Evolutionary conservation across 2,329 filamentous ascomycete species (phyloP).

Genomic region (Colletotrichum sp.): DNA sequence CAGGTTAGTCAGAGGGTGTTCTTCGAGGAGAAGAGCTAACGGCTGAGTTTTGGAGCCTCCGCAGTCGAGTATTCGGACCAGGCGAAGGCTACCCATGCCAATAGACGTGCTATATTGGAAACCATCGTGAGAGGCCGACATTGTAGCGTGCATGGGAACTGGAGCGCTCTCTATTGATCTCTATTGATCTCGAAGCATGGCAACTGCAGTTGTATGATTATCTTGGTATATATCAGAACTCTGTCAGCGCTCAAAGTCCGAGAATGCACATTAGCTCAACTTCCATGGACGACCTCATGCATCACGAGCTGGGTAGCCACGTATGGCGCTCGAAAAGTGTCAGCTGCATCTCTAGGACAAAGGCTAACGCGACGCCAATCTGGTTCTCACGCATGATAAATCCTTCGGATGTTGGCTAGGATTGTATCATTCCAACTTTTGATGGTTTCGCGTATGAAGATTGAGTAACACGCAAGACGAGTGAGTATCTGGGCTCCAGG

Average conservation of each 20-base stretch:
- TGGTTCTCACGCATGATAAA: slow-evolving; percentile 7
- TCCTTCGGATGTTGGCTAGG: background rate
- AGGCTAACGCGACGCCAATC: background rate
- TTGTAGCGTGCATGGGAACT: background rate
- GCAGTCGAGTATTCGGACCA: background rate
- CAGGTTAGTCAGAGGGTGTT: background rate
- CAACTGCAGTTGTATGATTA: background rate
- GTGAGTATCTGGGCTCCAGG: background rate
- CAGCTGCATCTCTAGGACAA: slow-evolving; percentile 1
- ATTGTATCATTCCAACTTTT: background rate
- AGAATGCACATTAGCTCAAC: background rate
- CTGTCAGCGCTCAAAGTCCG: background rate
- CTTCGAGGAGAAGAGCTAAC: background rate
- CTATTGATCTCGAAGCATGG: background rate
- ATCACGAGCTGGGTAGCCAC: background rate
- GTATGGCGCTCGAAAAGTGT: background rate
- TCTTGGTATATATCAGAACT: background rate
- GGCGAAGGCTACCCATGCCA: background rate
- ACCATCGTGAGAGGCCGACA: background rate
- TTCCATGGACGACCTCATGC: background rate
- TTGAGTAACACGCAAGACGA: background rate
- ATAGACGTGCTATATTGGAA: background rate
- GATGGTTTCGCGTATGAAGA: background rate
- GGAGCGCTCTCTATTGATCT: background rate
- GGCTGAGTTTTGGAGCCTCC: background rate